Percentiles rank a stretch among this genome's conserved stretches.
These are phyloP conservation scores for Verbascum thapsus DNA, from an alignment of 257 asterid genomes.

Conservation along the genomic window DNA sequence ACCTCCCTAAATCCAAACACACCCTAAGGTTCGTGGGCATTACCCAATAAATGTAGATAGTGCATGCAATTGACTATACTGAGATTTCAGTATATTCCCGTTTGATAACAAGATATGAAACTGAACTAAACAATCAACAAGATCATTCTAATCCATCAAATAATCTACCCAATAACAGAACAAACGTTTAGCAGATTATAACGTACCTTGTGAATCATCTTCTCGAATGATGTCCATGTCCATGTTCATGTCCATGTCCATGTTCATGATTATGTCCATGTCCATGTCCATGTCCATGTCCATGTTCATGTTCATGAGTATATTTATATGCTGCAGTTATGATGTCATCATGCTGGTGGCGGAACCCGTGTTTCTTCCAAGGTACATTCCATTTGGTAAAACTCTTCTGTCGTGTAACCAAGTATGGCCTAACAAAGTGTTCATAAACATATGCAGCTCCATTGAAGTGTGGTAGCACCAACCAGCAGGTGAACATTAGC, in stretches of 20 bases:
- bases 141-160: no score
- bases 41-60: no score
- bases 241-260: constrained; percentile 67
- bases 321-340: constrained; percentile 82
- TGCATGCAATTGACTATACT: no score
- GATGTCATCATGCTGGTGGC: constrained; percentile 77
- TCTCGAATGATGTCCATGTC: constrained; percentile 72
- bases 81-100: no score
- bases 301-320: constrained; percentile 66
- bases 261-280: constrained; percentile 69
- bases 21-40: no score
- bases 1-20: no score
- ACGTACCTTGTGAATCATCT: constrained; percentile 68
- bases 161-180: no score
- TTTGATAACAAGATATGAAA: no score
- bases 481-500: constrained; percentile 89
- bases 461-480: constrained; percentile 92
- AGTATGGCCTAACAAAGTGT: constrained; percentile 79
- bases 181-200: not conserved
- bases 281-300: constrained; percentile 61
- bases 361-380: constrained; percentile 55
- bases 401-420: constrained; percentile 62
- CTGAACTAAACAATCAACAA: no score
- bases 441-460: constrained; percentile 95
- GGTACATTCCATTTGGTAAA: constrained; percentile 81